Conservation (phyloP, 164 flowering plant species). For the Pachysandra terminalis region DNA sequence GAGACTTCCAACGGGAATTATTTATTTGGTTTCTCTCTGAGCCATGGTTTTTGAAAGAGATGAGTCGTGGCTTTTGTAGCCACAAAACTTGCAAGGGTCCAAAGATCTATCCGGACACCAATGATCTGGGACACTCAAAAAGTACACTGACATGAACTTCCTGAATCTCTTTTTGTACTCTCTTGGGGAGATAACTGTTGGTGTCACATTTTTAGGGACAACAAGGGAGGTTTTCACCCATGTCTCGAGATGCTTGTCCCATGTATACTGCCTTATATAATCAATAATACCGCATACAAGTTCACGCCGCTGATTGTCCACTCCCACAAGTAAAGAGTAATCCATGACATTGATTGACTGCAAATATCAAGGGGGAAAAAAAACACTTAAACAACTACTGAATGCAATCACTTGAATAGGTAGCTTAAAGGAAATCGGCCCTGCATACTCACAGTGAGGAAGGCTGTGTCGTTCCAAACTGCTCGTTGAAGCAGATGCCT, state of each 20-base stretch:
- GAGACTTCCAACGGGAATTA: no score
- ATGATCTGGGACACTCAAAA: constrained; percentile 67
- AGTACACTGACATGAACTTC: constrained; percentile 72
- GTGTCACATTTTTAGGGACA: constrained; percentile 67
- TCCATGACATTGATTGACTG: constrained; percentile 96
- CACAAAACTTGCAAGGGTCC: constrained; percentile 34
- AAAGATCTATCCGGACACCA: constrained; percentile 46
- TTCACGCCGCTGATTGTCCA: constrained; percentile 55
- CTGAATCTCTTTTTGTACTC: constrained; percentile 92
- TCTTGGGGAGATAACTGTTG: constrained; percentile 80
- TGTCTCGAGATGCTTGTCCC: constrained; percentile 94
- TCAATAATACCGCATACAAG: constrained; percentile 94
- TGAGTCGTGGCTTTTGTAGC: constrained; percentile 20
- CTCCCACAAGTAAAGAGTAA: constrained; percentile 90
- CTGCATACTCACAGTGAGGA: constrained; percentile 71
- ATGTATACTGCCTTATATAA: constrained; percentile 89
- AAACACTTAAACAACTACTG: background rate
- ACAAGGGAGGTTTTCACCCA: constrained; percentile 87
- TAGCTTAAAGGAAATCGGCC: background rate
- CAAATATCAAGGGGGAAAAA: constrained; percentile 14
- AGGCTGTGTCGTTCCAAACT: constrained; percentile 89
- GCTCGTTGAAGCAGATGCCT: constrained; percentile 73
- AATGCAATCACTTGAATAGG: background rate
- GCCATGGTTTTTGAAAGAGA: constrained; percentile 12
- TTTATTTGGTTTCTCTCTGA: constrained; percentile 17